phyloP scores from a whole-genome alignment of 306 rosid genomes.

The Sindora glabra region DNA sequence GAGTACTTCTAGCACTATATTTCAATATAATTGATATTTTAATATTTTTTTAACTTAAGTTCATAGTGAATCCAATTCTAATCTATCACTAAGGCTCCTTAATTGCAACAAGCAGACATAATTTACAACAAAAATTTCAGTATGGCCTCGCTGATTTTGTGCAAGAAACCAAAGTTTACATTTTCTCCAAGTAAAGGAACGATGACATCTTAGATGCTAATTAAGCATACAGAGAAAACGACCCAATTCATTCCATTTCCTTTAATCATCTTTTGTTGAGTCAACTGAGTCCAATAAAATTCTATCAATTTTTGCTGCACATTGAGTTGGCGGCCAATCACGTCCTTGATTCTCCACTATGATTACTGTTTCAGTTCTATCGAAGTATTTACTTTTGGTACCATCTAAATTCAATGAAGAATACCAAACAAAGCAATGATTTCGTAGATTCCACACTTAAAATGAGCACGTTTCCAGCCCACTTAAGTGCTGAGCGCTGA shows the following conservation, averaged over 20 bases:
- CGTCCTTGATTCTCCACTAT: neutral
- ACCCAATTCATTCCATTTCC: constrained; percentile 26
- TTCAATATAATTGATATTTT: too few species aligned
- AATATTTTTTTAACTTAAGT: too few species aligned
- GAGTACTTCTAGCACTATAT: too few species aligned
- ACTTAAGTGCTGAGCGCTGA: constrained; percentile 18
- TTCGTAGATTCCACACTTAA: constrained; percentile 20
- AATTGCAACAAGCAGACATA: too few species aligned
- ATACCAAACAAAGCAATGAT: constrained; percentile 8
- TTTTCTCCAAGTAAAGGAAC: neutral
- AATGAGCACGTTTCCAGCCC: constrained; percentile 31
- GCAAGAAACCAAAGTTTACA: too few species aligned
- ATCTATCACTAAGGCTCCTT: too few species aligned
- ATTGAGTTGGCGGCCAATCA: constrained; percentile 12
- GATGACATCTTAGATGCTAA: constrained; percentile 11
- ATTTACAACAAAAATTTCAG: too few species aligned
- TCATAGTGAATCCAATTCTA: too few species aligned
- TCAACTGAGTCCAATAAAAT: constrained; percentile 19
- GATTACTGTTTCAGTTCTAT: neutral
- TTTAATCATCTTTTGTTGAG: neutral
- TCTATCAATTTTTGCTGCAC: neutral
- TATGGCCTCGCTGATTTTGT: too few species aligned
- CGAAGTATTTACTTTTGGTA: neutral
- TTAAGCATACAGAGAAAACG: neutral
- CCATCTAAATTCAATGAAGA: neutral